Percentiles rank a stretch among this genome's conserved stretches.
Conservation (phyloP, 306 rosid species). For the Sindora glabra region DNA sequence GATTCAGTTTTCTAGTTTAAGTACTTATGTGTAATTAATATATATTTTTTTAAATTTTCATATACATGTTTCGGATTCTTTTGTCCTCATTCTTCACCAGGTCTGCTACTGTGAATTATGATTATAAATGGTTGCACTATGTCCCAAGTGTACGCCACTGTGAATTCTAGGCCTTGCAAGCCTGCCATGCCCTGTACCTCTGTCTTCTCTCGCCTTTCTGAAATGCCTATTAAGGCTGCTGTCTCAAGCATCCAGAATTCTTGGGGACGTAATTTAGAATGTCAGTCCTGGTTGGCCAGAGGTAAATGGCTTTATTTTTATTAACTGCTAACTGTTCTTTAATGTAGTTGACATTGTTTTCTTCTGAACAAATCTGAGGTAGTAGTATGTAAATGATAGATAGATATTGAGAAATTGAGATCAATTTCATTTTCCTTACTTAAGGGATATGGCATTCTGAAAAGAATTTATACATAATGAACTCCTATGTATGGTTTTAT, state of each 20-base stretch:
- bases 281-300: constrained; percentile 22
- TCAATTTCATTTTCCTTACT: neutral
- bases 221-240: constrained; percentile 25
- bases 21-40: no score
- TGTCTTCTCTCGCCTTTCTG: constrained; percentile 24
- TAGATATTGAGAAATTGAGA: neutral
- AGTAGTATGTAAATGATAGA: neutral
- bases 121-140: constrained; percentile 38
- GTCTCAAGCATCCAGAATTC: constrained; percentile 32
- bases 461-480: neutral
- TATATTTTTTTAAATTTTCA: no score
- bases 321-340: neutral
- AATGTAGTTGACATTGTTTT: neutral
- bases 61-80: no score
- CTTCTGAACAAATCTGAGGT: neutral
- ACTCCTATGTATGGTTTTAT: neutral
- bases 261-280: constrained; percentile 26
- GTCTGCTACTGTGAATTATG: no score
- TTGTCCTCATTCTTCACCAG: no score
- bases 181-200: constrained; percentile 8
- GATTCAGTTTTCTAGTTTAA: no score
- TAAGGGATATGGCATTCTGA: neutral
- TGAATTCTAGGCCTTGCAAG: constrained; percentile 25
- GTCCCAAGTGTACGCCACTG: constrained; percentile 35
- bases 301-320: constrained; percentile 10